Conservation (phyloP, 1,139 yeast genomes). For the Candida glucosophila region DNA sequence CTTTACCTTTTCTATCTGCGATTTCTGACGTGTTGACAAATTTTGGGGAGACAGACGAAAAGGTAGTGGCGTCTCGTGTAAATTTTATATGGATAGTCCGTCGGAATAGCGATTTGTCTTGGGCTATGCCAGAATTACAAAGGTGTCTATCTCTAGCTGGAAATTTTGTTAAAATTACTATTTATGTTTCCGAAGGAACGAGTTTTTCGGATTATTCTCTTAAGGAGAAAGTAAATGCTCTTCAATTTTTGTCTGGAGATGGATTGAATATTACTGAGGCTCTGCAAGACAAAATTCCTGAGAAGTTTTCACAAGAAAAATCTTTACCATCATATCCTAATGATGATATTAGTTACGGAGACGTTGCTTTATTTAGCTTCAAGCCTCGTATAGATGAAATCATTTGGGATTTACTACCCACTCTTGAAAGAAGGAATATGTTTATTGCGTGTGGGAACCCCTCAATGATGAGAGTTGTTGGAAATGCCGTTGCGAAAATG, state of each 20-base stretch:
- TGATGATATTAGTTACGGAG: constrained; percentile 3
- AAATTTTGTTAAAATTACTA: constrained; percentile 16
- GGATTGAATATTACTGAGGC: neutral
- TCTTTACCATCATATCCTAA: neutral
- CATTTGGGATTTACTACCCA: constrained; percentile 10
- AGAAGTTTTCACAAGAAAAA: neutral
- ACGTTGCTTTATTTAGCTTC: constrained; percentile 12
- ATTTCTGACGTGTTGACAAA: constrained; percentile 11
- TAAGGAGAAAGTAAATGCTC: too few relatives aligned
- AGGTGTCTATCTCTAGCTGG: constrained; percentile 17
- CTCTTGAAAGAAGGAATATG: constrained; percentile 31
- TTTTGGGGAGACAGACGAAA: constrained; percentile 7
- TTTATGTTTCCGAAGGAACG: constrained; percentile 13
- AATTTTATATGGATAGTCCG: constrained; percentile 45
- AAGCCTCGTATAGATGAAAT: constrained; percentile 27
- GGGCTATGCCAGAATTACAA: constrained; percentile 37
- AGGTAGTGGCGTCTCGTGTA: constrained; percentile 17
- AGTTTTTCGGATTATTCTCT: too few relatives aligned
- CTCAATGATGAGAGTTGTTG: constrained; percentile 34
- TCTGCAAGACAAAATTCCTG: neutral
- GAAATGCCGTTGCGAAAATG: constrained; percentile 32
- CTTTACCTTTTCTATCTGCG: constrained; percentile 37
- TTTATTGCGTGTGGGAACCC: constrained; percentile 46
- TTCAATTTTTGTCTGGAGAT: too few relatives aligned
- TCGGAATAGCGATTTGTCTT: constrained; percentile 24